phyloP scores from a whole-genome alignment of 2,329 filamentous ascomycete genomes.

The Chrysosporium keratinophilum region DNA sequence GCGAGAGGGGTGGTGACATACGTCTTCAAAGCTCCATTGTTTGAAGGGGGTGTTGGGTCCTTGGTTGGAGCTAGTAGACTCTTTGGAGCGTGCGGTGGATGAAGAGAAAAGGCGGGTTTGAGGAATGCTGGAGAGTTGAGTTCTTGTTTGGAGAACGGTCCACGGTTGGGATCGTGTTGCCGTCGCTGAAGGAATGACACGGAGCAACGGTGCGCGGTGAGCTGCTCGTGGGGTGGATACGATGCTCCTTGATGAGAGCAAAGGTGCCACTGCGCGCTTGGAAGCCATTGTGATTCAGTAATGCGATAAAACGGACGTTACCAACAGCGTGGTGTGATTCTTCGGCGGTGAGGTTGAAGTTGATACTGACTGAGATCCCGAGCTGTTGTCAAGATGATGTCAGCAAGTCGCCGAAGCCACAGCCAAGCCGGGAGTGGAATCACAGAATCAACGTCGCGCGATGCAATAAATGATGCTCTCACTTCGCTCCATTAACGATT shows the following conservation, averaged over 20 bases:
- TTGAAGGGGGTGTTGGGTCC: conserved; percentile 9
- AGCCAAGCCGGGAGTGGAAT: not conserved
- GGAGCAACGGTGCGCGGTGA: not conserved
- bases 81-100: not conserved
- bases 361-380: not conserved
- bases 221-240: not conserved
- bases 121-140: not conserved
- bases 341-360: not conserved
- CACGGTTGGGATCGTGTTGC: not conserved
- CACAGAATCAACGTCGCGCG: not conserved
- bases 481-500: not conserved
- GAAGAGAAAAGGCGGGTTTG: conserved; percentile 6
- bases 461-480: not conserved
- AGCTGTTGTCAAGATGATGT: not conserved
- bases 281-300: conserved; percentile 1
- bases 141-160: not conserved
- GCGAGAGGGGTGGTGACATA: conserved; percentile 3
- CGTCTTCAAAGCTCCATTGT: conserved; percentile 17
- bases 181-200: not conserved
- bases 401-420: not conserved
- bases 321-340: not conserved
- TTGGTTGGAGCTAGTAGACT: not conserved
- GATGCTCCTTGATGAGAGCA: conserved; percentile 1
- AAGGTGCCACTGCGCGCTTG: conserved; percentile 1
- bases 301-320: not conserved